Evolutionary conservation across 352 stramenopile species (phyloP).

Genomic region (Thraustochytrium sp.): DNA sequence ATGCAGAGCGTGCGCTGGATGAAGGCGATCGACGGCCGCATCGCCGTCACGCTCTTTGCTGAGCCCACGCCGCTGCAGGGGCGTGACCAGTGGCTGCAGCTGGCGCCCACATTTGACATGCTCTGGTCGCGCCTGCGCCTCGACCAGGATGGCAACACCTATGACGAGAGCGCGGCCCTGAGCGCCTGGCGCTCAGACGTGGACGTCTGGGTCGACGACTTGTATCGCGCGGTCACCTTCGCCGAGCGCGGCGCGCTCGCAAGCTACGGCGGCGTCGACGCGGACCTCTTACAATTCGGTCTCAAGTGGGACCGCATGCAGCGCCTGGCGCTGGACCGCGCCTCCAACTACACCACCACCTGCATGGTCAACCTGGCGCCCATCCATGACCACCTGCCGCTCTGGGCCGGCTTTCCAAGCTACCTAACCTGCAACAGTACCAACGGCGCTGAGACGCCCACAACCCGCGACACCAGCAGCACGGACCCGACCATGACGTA

Average conservation of each 20-base stretch:
- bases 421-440: conserved; percentile 31
- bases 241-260: background rate
- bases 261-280: background rate
- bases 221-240: background rate
- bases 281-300: background rate
- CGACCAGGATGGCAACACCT: background rate
- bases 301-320: background rate
- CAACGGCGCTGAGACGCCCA: conserved; percentile 10
- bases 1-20: background rate
- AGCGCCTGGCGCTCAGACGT: background rate
- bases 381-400: background rate
- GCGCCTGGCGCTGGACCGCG: background rate
- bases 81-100: conserved; percentile 14
- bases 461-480: background rate
- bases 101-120: conserved; percentile 24
- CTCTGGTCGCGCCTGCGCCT: background rate
- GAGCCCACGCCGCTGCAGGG: background rate
- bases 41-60: background rate
- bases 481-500: background rate
- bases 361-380: conserved; percentile 26
- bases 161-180: background rate
- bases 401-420: background rate
- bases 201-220: background rate
- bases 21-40: background rate
- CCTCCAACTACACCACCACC: conserved; percentile 3